Evolutionary conservation across 352 stramenopile genomes (phyloP).

Genomic region (Globisporangium nagaii): DNA sequence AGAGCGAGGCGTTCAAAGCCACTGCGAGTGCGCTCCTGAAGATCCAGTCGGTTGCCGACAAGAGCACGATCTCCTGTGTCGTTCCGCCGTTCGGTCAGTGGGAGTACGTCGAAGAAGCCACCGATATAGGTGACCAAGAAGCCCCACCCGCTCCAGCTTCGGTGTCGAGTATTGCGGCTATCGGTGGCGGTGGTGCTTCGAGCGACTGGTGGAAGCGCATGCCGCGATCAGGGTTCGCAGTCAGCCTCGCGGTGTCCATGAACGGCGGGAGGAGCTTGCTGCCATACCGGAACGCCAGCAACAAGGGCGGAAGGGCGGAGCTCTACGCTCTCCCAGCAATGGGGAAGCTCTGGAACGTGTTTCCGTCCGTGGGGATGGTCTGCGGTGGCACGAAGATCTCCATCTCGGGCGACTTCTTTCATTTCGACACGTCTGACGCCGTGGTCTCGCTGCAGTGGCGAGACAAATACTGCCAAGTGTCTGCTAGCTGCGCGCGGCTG

Average conservation of each 20-base stretch:
- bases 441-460: constrained; percentile 40
- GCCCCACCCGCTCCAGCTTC: not conserved
- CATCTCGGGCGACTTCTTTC: constrained; percentile 41
- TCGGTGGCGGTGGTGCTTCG: too few species aligned
- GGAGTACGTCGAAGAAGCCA: constrained; percentile 16
- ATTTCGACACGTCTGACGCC: constrained; percentile 54
- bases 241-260: constrained; percentile 42
- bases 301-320: constrained; percentile 6
- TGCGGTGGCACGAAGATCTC: constrained; percentile 44
- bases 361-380: constrained; percentile 30
- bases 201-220: constrained; percentile 33
- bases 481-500: constrained; percentile 22
- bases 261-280: constrained; percentile 34
- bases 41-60: constrained; percentile 16
- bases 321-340: constrained; percentile 25
- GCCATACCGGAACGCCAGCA: constrained; percentile 5
- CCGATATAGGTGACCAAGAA: constrained; percentile 5
- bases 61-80: constrained; percentile 23
- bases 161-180: not conserved
- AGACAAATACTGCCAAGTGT: constrained; percentile 24
- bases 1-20: constrained; percentile 5
- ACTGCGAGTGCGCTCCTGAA: constrained; percentile 14
- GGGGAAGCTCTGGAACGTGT: constrained; percentile 28
- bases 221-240: constrained; percentile 21
- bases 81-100: constrained; percentile 39